Evolutionary conservation across 768 basidiomycete species (phyloP).

Genomic region (Leucocoprinus sp.): DNA sequence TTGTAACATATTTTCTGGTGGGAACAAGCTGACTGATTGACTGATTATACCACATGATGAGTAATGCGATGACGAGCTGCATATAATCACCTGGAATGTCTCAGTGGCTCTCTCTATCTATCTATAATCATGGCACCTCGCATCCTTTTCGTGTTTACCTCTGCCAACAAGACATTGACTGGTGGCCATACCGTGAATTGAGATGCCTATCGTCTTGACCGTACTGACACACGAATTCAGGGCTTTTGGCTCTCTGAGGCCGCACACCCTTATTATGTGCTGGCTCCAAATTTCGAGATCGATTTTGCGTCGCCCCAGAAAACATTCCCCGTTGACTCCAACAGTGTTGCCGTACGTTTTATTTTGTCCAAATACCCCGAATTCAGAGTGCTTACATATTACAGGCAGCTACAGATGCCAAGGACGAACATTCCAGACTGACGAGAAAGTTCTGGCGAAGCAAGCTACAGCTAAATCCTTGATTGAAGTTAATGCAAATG

Average conservation of each 20-base stretch:
- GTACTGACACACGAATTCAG: constrained; percentile 21
- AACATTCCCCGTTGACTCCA: constrained; percentile 62
- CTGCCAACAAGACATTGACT: constrained; percentile 47
- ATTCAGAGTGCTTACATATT: neutral
- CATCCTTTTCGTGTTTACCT: constrained; percentile 73
- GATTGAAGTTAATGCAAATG: constrained; percentile 43
- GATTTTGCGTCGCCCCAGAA: constrained; percentile 48
- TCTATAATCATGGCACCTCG: constrained; percentile 25
- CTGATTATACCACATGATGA: constrained; percentile 8
- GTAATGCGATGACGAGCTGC: constrained; percentile 2
- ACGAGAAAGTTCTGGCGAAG: constrained; percentile 43
- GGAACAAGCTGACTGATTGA: neutral
- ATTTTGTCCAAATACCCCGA: neutral
- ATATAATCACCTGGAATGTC: neutral
- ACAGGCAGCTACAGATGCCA: constrained; percentile 32
- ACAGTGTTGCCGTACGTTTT: constrained; percentile 38
- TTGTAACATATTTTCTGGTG: neutral
- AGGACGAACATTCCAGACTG: constrained; percentile 53
- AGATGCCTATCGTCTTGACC: neutral
- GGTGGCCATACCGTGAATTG: constrained; percentile 40
- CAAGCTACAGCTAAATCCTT: constrained; percentile 52
- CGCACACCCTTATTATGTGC: constrained; percentile 61
- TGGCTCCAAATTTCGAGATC: constrained; percentile 41
- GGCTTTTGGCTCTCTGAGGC: constrained; percentile 78
- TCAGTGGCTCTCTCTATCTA: neutral